phyloP scores from a whole-genome alignment of 2,329 filamentous ascomycete species.

The Fusarium piperis region DNA sequence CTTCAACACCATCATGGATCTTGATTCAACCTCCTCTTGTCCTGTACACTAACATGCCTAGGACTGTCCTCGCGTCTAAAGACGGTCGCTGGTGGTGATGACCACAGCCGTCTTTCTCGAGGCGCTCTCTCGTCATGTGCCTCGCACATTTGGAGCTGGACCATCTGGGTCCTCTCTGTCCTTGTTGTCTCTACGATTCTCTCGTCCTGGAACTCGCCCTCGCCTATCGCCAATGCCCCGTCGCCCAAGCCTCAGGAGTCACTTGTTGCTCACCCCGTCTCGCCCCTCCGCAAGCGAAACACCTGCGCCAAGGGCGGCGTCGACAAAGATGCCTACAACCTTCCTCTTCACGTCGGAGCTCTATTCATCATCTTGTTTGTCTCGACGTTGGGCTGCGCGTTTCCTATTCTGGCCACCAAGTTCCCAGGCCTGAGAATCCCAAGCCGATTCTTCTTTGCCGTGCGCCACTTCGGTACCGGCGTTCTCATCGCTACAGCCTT shows the following conservation, averaged over 20 bases:
- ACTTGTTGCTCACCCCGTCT: conserved; percentile 13
- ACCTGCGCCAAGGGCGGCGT: conserved; percentile 45
- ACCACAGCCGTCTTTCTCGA: conserved; percentile 48
- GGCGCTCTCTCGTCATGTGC: conserved; percentile 43
- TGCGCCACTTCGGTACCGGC: conserved; percentile 79
- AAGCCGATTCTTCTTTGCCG: conserved; percentile 63
- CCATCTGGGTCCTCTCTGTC: conserved; percentile 55
- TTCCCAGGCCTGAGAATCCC: conserved; percentile 65
- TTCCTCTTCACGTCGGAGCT: conserved; percentile 66
- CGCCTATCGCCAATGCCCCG: not conserved
- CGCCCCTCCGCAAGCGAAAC: conserved; percentile 39
- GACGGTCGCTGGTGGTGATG: conserved; percentile 53
- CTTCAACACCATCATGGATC: not conserved
- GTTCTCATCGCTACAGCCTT: conserved; percentile 81
- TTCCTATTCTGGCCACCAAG: conserved; percentile 64
- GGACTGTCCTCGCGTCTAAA: conserved; percentile 46
- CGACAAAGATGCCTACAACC: conserved; percentile 59
- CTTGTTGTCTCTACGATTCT: conserved; percentile 48
- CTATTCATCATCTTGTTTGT: conserved; percentile 60
- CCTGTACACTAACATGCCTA: conserved; percentile 10
- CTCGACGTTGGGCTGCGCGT: conserved; percentile 59
- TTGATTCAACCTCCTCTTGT: not conserved
- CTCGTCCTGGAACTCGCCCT: conserved; percentile 35
- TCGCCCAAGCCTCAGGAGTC: conserved; percentile 13
- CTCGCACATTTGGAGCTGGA: conserved; percentile 52